A percentile compares a stretch with the other conserved stretches of the same genome.
Evolutionary conservation across 352 stramenopile species (phyloP).

Genomic region (Globisporangium apiculatum): DNA sequence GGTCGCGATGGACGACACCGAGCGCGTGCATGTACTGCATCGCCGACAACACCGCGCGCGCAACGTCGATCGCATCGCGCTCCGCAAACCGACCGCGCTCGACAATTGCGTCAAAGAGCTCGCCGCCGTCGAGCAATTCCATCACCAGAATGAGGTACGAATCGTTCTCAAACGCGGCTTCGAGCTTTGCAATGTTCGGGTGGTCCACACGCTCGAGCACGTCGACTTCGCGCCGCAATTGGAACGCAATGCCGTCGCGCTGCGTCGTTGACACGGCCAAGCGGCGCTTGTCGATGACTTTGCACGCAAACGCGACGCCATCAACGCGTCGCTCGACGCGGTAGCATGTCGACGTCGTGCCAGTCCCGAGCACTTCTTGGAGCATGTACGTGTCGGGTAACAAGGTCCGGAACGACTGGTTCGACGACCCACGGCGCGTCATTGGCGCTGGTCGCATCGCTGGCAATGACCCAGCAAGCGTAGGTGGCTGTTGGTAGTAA

Average conservation of each 20-base stretch:
- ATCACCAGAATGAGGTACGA: slow-evolving; percentile 63
- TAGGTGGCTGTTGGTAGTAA: not conserved
- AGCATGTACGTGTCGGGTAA: slow-evolving; percentile 40
- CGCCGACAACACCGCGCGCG: slow-evolving; percentile 49
- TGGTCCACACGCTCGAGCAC: slow-evolving; percentile 57
- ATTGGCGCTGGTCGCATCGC: not conserved
- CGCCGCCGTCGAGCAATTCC: slow-evolving; percentile 68
- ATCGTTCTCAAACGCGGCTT: slow-evolving; percentile 62
- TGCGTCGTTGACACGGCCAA: slow-evolving; percentile 39
- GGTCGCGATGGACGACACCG: slow-evolving; percentile 61
- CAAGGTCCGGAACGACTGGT: slow-evolving; percentile 27
- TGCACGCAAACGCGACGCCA: slow-evolving; percentile 52
- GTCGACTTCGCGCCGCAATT: slow-evolving; percentile 60
- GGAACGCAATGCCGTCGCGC: slow-evolving; percentile 42
- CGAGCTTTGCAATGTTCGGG: slow-evolving; percentile 60
- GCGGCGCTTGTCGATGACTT: slow-evolving; percentile 70
- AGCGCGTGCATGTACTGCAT: slow-evolving; percentile 70
- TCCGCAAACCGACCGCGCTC: slow-evolving; percentile 55
- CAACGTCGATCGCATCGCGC: slow-evolving; percentile 41
- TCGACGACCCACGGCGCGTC: slow-evolving; percentile 9
- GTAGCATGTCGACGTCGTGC: slow-evolving; percentile 71
- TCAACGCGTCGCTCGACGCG: slow-evolving; percentile 40
- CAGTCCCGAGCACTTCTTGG: slow-evolving; percentile 52
- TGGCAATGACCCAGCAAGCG: too few species aligned
- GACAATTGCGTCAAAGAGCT: slow-evolving; percentile 80